Base-by-base conservation (phyloP, 1,139 yeast genomes). In the Geotrichum citri-aurantii region DNA sequence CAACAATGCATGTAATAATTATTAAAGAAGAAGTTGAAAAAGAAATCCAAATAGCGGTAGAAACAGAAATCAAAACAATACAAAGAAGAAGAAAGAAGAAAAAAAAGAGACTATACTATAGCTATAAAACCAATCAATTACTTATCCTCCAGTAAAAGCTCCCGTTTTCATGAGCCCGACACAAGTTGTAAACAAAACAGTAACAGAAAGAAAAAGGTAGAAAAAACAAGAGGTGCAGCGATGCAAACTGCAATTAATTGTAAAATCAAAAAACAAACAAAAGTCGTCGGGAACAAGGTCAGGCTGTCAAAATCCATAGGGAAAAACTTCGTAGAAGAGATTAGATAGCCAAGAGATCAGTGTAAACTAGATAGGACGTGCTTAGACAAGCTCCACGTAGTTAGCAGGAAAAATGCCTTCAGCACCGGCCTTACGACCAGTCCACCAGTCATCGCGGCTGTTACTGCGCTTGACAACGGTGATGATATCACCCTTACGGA, bases 381-480 rank as follows among this genome's bases (percentile, higher is more conserved):
- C 3, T 37, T 48, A 56, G 19, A 88, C 86, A 67, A 91, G 74
- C 69, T 91, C 95, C 50, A 93, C 97, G 69, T 93, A 93, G 71
- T 93, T 93, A 1, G 99, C 99, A 10, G 99, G 99, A 79, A 93
- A 93, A 27, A 92, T 91, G 55, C 99, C 99, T 64, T 89, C 88
- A 59, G 74, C 75, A 5, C 95, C 95, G 66, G 87, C 88, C 61
- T 84, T 78, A 69, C 87, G 83, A 21, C 99, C 99, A 0, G 97
- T 91, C 99, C 99, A 93, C 99, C 99, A 93, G 71, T 93, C 99
- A 71, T 93, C 96, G 55, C 84, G 82, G 12, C 96, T 86, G 17
- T 87, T 91, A 14, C 95, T 83, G 72, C 87, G 89, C 72, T 91
- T 89, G 56, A 88, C 76, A 65, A 93, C 87, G 50, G 89, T 87